phyloP scores from a whole-genome alignment of 1,284 basidiomycete species.

The Polyporus tsugae region DNA sequence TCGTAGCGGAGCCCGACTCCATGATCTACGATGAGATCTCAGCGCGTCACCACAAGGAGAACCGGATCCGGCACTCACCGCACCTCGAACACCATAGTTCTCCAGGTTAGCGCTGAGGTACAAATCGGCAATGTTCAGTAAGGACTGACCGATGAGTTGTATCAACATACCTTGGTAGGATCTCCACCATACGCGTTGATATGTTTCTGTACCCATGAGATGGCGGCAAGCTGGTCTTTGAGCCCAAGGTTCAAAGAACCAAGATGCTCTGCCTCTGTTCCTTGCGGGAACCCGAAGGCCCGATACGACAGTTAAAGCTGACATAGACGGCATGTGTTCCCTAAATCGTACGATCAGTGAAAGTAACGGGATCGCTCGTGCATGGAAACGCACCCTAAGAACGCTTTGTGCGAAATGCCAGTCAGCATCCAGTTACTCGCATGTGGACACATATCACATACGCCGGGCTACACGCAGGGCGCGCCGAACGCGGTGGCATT shows the following conservation, averaged over 20 bases:
- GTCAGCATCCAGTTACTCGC: neutral
- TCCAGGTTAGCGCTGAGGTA: constrained; percentile 52
- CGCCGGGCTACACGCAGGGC: constrained; percentile 32
- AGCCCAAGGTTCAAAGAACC: constrained; percentile 53
- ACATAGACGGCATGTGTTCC: constrained; percentile 65
- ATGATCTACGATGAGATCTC: constrained; percentile 17
- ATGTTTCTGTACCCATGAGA: constrained; percentile 58
- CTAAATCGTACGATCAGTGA: constrained; percentile 33
- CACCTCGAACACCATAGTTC: constrained; percentile 48
- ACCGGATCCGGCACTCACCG: constrained; percentile 42
- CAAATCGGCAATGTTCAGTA: constrained; percentile 42
- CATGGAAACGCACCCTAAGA: constrained; percentile 45
- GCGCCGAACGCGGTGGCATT: constrained; percentile 35
- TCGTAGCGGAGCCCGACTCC: constrained; percentile 28
- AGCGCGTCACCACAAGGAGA: neutral
- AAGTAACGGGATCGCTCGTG: neutral
- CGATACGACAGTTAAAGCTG: constrained; percentile 62
- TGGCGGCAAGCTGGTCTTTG: constrained; percentile 51
- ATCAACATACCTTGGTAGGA: constrained; percentile 47
- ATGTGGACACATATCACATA: constrained; percentile 8
- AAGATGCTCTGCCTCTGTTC: constrained; percentile 50
- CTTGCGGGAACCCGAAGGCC: constrained; percentile 60
- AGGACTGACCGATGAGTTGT: neutral
- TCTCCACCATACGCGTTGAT: constrained; percentile 59
- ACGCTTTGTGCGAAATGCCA: constrained; percentile 45